Percentiles rank a stretch among this genome's conserved stretches.
Conservation (phyloP, 306 rosid genomes). For the Citrullus mucosospermus region DNA sequence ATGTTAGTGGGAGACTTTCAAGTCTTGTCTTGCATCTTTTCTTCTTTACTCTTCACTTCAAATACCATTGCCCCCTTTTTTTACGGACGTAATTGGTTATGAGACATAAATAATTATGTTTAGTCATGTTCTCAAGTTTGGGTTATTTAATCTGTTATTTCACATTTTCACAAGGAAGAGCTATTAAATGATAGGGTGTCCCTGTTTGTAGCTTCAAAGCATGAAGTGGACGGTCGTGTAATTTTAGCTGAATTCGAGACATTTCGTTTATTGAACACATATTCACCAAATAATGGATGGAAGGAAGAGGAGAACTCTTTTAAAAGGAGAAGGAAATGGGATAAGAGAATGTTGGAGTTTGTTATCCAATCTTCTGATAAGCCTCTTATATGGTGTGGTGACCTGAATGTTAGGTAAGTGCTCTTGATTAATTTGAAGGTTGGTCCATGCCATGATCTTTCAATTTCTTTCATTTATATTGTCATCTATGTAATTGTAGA, state of each 20-base stretch:
- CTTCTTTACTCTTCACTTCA: neutral
- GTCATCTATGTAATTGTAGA: neutral
- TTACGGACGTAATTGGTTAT: neutral
- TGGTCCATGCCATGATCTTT: constrained; percentile 11
- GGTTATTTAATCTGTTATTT: neutral
- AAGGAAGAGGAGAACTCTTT: constrained; percentile 92
- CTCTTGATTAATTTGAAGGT: constrained; percentile 1
- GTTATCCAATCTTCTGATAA: constrained; percentile 63
- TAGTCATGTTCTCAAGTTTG: neutral
- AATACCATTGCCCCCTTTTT: neutral
- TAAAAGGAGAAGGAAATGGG: constrained; percentile 96
- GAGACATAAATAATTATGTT: neutral
- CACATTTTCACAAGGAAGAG: neutral
- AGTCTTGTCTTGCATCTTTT: neutral
- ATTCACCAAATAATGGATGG: constrained; percentile 95
- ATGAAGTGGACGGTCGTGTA: constrained; percentile 89
- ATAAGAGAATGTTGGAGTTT: constrained; percentile 77
- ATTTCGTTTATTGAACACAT: constrained; percentile 68
- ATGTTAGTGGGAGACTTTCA: neutral
- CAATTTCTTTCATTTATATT: constrained; percentile 5
- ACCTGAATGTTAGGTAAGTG: constrained; percentile 84
- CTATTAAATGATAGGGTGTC: neutral
- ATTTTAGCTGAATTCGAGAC: constrained; percentile 84
- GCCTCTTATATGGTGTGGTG: constrained; percentile 98
- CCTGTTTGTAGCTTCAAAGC: constrained; percentile 65